phyloP scores from a whole-genome alignment of 495 filamentous ascomycete genomes.

The Penicillium paradoxum region DNA sequence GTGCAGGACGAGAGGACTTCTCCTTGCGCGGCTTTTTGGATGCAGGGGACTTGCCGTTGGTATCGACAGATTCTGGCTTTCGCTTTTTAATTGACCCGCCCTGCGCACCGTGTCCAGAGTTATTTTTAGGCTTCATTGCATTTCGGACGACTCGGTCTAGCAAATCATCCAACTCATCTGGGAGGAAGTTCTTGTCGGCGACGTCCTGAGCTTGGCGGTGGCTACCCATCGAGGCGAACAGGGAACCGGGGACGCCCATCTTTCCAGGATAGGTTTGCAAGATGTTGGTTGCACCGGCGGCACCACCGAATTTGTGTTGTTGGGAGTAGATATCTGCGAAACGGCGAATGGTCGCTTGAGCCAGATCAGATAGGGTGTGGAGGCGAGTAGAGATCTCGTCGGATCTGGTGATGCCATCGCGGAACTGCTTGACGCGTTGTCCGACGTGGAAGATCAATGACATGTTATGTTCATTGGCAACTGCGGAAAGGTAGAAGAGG shows the following conservation, averaged over 20 bases:
- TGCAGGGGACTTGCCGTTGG: conserved; percentile 27
- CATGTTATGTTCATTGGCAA: conserved; percentile 82
- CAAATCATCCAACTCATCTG: conserved; percentile 73
- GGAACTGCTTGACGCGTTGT: conserved; percentile 85
- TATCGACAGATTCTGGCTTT: conserved; percentile 38
- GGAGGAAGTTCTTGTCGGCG: conserved; percentile 75
- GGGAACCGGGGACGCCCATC: conserved; percentile 67
- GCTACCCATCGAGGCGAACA: conserved; percentile 69
- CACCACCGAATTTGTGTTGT: conserved; percentile 47
- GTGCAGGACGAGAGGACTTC: conserved; percentile 26
- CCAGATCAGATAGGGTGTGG: conserved; percentile 84
- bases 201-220: conserved; percentile 78
- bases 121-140: conserved; percentile 38
- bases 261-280: conserved; percentile 81
- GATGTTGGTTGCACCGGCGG: conserved; percentile 64
- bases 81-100: conserved; percentile 38
- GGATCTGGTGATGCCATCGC: conserved; percentile 63
- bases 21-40: conserved; percentile 45
- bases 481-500: conserved; percentile 76
- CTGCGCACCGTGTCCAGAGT: conserved; percentile 19
- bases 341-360: conserved; percentile 72
- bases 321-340: conserved; percentile 62
- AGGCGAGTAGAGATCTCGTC: conserved; percentile 53
- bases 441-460: conserved; percentile 87
- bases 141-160: conserved; percentile 61